Percentiles rank a stretch among this genome's conserved stretches.
Evolutionary conservation across 306 rosid genomes (phyloP).

Genomic region (Quercus glauca): DNA sequence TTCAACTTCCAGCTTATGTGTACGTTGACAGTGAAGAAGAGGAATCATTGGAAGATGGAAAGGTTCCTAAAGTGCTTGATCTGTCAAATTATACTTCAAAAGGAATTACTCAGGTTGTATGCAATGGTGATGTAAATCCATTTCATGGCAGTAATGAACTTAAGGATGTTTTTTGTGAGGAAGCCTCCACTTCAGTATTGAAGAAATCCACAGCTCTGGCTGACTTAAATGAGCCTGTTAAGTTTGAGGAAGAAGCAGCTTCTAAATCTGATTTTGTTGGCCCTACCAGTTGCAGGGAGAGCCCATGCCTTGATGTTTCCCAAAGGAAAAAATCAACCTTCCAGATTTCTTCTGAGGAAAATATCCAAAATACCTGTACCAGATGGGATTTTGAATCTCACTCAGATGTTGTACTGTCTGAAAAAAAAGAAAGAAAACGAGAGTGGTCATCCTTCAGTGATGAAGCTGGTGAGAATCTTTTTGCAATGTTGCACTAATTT

Average conservation of each 20-base stretch:
- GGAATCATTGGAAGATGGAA: conserved; percentile 34
- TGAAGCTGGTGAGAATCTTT: conserved; percentile 31
- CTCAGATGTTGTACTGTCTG: conserved; percentile 5
- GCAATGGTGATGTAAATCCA: conserved; percentile 25
- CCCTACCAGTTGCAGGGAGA: conserved; percentile 10
- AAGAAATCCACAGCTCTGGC: conserved; percentile 26
- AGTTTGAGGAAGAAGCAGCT: conserved; percentile 30
- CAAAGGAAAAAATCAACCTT: conserved; percentile 16
- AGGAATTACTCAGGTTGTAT: conserved; percentile 35
- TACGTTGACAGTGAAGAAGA: conserved; percentile 55
- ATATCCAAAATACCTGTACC: conserved; percentile 9
- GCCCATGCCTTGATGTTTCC: conserved; percentile 3
- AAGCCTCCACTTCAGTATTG: conserved; percentile 10
- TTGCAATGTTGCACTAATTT: conserved; percentile 1
- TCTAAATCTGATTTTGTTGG: conserved; percentile 15
- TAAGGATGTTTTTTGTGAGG: conserved; percentile 3
- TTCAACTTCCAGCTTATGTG: conserved; percentile 73
- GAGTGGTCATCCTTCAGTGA: conserved; percentile 18
- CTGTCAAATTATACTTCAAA: conserved; percentile 34
- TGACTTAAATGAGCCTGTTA: conserved; percentile 40
- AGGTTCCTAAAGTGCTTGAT: conserved; percentile 27
- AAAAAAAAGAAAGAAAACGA: conserved; percentile 24
- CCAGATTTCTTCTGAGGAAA: conserved; percentile 13
- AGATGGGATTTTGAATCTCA: conserved; percentile 19
- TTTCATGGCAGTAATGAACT: conserved; percentile 14